Base-by-base conservation (phyloP, 2,329 filamentous ascomycete genomes). In the Fusarium equiseti region DNA sequence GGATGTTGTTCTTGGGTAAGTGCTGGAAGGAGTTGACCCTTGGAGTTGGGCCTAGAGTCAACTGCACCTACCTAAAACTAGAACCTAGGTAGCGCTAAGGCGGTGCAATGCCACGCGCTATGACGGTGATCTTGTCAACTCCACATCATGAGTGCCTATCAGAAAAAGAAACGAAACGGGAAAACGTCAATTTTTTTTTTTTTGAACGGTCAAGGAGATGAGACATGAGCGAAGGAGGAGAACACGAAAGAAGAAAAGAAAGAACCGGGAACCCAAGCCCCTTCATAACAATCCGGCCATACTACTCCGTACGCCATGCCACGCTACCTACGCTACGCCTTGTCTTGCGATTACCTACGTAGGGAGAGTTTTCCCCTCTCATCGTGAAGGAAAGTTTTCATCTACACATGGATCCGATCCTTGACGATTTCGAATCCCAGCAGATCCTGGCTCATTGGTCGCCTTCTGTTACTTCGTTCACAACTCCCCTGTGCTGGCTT, bases 51-150 rank as follows among this genome's bases (percentile, higher is more conserved):
- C 32, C 22, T 42, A 42, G 35, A 53, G 22, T 24, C 20, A 24
- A 53, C 42, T 44, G 22, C 35, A 38, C 35, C 35, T 38, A 38
- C 35, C 18, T n/a, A 38, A 12, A 38, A 38, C 18, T 11, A 38
- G 35, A n/a, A 38, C 35, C 18, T n/a, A 44, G 42, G 42, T 16
- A 44, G 50, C 50, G 50, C 35, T 43, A 53, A 18, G 22, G 16
- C 22, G 20, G 7, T 42, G 18, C 50, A n/a, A 46, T 55, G 22
- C 24, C 31, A 49, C 20, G 35, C 35, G 51, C 22, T 35, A 59
- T 57, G 51, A 60, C 32, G 61, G 40, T 71, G 63, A 72, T 72
- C 64, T 49, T 48, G 38, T 57, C 16, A 70, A 58, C 48, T 68
- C 59, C 56, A 71, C 68, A 58, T 59, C 24, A 32, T 35, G 24